Conservation (phyloP, 1,284 basidiomycete genomes). For the Exobasidium cylindrosporum region DNA sequence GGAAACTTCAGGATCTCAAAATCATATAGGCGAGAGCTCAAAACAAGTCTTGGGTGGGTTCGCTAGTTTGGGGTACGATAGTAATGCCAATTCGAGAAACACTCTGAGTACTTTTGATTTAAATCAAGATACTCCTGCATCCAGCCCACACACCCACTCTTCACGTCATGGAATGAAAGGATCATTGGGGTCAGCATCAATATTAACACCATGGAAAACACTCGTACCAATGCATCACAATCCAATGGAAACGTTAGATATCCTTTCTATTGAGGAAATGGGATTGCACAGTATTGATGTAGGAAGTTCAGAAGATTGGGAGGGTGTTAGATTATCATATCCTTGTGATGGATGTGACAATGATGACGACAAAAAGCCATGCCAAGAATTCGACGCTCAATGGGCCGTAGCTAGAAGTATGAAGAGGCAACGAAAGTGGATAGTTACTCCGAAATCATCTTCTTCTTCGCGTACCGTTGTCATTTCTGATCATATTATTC, state of each 20-base stretch:
- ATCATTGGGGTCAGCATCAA: constrained; percentile 1
- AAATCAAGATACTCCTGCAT: not conserved
- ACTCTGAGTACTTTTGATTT: not conserved
- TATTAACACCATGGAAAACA: constrained; percentile 8
- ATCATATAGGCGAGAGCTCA: not conserved
- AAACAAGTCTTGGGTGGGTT: constrained; percentile 22
- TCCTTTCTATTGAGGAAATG: constrained; percentile 48
- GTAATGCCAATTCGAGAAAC: not conserved
- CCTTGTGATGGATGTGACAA: not conserved
- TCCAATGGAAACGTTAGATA: constrained; percentile 38
- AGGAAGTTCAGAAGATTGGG: constrained; percentile 44
- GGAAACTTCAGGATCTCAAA: not conserved
- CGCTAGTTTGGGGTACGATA: constrained; percentile 19
- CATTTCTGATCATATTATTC: constrained; percentile 31
- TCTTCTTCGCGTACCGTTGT: constrained; percentile 28
- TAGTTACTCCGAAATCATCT: constrained; percentile 24
- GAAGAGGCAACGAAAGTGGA: constrained; percentile 38
- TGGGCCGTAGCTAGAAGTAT: constrained; percentile 37
- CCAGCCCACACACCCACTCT: not conserved
- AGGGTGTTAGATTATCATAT: constrained; percentile 29
- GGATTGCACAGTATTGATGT: constrained; percentile 43
- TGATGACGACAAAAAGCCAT: not conserved
- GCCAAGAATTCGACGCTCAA: constrained; percentile 7
- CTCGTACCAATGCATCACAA: constrained; percentile 22
- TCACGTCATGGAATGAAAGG: not conserved